Conservation (phyloP, 1,284 basidiomycete species). For the Trichosporon asahii region DNA sequence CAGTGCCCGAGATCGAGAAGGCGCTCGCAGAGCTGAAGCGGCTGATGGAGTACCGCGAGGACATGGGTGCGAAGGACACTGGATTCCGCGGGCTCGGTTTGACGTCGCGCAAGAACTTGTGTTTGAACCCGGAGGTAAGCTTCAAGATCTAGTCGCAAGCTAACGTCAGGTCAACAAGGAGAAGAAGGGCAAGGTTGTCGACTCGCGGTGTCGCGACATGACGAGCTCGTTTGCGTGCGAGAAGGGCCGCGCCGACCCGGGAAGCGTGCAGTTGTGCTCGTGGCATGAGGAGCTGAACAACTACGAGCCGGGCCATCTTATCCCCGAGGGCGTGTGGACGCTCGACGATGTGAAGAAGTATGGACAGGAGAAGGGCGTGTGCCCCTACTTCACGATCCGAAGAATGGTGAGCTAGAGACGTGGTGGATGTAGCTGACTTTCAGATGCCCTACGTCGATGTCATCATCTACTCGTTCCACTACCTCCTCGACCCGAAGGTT, state of each 20-base stretch:
- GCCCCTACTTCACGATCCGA: constrained; percentile 95
- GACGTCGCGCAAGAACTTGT: constrained; percentile 94
- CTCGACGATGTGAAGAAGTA: constrained; percentile 89
- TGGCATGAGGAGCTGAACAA: constrained; percentile 89
- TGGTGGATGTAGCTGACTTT: background rate
- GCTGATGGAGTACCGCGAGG: constrained; percentile 86
- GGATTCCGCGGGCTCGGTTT: constrained; percentile 86
- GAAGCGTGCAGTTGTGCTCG: constrained; percentile 85
- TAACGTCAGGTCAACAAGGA: constrained; percentile 75
- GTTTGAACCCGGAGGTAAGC: constrained; percentile 87
- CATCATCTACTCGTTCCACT: constrained; percentile 99
- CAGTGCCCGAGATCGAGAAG: constrained; percentile 99
- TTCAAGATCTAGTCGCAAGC: background rate
- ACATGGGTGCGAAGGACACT: constrained; percentile 70
- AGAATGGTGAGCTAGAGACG: constrained; percentile 70
- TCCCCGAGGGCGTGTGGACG: constrained; percentile 89
- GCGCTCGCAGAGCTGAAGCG: constrained; percentile 93
- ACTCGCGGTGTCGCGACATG: constrained; percentile 93
- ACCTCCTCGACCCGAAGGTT: constrained; percentile 96
- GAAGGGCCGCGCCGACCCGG: constrained; percentile 81
- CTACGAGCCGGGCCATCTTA: constrained; percentile 75
- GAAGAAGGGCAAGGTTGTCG: constrained; percentile 96
- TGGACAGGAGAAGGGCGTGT: constrained; percentile 78
- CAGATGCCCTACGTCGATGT: constrained; percentile 94
- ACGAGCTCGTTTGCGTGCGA: constrained; percentile 83